Conservation (phyloP, 2,329 filamentous ascomycete genomes). For the Teratosphaeria destructans region DNA sequence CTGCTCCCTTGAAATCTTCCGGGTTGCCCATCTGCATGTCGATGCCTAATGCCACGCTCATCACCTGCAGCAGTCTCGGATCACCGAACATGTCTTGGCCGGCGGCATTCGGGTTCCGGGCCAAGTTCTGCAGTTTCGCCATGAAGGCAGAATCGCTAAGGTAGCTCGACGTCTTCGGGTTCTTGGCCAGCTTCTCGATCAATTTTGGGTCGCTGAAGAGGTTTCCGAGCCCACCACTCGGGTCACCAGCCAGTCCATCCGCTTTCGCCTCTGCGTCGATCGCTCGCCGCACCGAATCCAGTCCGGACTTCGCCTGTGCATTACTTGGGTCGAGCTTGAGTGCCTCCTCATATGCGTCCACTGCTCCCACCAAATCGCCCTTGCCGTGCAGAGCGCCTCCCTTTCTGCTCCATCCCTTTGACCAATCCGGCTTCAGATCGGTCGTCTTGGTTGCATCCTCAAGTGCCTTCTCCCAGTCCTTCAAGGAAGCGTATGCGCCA, state of each 20-base stretch:
- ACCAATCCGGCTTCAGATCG: conserved; percentile 93
- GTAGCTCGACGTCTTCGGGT: conserved; percentile 81
- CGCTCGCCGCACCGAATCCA: conserved; percentile 75
- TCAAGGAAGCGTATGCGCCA: conserved; percentile 75
- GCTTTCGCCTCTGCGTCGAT: conserved; percentile 65
- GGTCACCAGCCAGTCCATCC: conserved; percentile 52
- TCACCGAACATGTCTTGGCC: conserved; percentile 70
- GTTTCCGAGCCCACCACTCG: conserved; percentile 65
- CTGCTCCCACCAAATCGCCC: conserved; percentile 73
- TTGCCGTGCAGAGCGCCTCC: conserved; percentile 81
- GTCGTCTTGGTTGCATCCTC: conserved; percentile 89
- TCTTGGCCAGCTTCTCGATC: conserved; percentile 78
- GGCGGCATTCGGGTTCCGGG: conserved; percentile 68
- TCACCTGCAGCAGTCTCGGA: conserved; percentile 83
- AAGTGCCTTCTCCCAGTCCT: conserved; percentile 73
- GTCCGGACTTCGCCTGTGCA: conserved; percentile 80
- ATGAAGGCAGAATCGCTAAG: conserved; percentile 83
- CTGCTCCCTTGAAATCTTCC: conserved; percentile 36
- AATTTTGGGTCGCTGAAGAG: conserved; percentile 94
- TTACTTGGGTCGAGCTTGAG: conserved; percentile 86
- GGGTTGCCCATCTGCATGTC: conserved; percentile 59
- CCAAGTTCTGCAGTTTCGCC: conserved; percentile 72
- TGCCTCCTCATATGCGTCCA: conserved; percentile 89
- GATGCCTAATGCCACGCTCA: conserved; percentile 86
- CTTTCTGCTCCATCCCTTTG: conserved; percentile 91